Evolutionary conservation across 1,139 yeast species (phyloP).

Genomic region (Yarrowia galli): DNA sequence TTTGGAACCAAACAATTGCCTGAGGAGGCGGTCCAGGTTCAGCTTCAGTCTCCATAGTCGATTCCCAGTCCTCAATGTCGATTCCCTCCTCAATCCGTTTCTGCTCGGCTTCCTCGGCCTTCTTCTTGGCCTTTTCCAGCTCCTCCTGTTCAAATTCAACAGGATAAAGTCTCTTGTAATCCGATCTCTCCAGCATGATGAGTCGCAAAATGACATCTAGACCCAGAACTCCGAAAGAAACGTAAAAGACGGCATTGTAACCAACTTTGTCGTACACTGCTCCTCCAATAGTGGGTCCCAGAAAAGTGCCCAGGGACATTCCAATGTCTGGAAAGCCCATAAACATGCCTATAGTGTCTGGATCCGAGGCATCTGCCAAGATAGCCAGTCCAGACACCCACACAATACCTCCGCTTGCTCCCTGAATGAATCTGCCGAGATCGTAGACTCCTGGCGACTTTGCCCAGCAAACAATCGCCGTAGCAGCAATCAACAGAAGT

Average conservation of each 20-base stretch:
- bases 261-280: constrained; percentile 51
- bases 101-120: constrained; percentile 28
- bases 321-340: constrained; percentile 51
- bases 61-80: constrained; percentile 26
- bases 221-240: constrained; percentile 49
- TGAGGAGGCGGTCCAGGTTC: constrained; percentile 11
- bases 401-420: constrained; percentile 51
- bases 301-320: constrained; percentile 48
- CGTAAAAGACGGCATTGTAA: constrained; percentile 50
- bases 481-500: constrained; percentile 48
- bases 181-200: constrained; percentile 48
- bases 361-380: constrained; percentile 48
- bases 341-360: constrained; percentile 45
- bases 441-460: constrained; percentile 46
- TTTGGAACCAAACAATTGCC: constrained; percentile 23
- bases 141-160: constrained; percentile 22
- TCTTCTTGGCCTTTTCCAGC: constrained; percentile 38
- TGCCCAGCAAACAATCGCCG: constrained; percentile 48
- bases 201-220: constrained; percentile 50
- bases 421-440: constrained; percentile 51
- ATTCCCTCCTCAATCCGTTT: constrained; percentile 13
- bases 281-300: constrained; percentile 53
- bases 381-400: constrained; percentile 54
- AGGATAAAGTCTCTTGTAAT: constrained; percentile 24
- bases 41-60: constrained; percentile 8